Evolutionary conservation across 208 protist species (phyloP), one percentile per base, ranked within the genome.

Genomic region (Phytomonas francai): DNA sequence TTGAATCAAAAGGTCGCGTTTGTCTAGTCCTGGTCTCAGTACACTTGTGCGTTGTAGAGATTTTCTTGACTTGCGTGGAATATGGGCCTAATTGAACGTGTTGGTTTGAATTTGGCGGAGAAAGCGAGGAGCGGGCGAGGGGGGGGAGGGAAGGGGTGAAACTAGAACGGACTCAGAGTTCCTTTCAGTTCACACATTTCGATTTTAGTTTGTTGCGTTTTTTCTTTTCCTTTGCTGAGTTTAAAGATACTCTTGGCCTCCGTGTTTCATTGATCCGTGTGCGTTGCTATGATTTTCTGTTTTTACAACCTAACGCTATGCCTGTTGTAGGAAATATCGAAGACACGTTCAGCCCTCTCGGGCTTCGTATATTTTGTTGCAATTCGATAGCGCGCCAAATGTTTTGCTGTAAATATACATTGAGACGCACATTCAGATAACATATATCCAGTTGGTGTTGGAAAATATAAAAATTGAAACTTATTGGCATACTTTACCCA

Each of bases 1-100:
- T 65, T 93, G 30, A 95, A 95, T 71, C 92, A 97, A 59, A 94
- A 93, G 59, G 70, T 97, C 14, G 72, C 84, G 3, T 97, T 97
- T 87, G 92, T 97, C 12, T 97, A 76, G 70, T 3, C 54, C 8
- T 14, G 36, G 19, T 61, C 42, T 75, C 36, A 65, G 2, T 59
- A 19, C 36, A 27, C 33, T 67, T 67, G 49, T 67, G 39, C 12
- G 4, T 49, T 49, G 9, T 61, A 61, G 3, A 61, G 16, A 36
- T 61, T 36, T 49, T 6, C 7, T 22, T n/a, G n/a, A 19, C 3
- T 49, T 49, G 4, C 3, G 16, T 49, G 39, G 8, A 49, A 49
- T 12, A 49, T 3, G 39, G 6, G 39, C 39, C 2, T 49, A 3
- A 22, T 49, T 19, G 12, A 12, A 49, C 39, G 14, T 19, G 2